Evolutionary conservation across 2,329 filamentous ascomycete species (phyloP).

Genomic region (Colletotrichum cordylinicola): DNA sequence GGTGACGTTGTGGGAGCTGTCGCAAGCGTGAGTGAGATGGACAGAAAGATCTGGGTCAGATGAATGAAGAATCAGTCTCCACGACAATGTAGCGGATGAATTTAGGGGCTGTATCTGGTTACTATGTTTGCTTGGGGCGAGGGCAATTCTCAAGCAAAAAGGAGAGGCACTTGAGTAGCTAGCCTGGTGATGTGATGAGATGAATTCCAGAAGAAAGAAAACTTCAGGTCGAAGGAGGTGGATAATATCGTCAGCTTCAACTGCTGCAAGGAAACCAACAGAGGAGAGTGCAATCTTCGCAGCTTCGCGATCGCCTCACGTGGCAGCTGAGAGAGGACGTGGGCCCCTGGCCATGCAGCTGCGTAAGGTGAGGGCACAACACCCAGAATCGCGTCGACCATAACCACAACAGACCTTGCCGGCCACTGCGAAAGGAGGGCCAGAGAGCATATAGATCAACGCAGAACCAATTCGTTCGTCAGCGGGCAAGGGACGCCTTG

Average conservation of each 20-base stretch:
- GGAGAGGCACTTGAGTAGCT: neutral
- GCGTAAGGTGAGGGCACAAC: neutral
- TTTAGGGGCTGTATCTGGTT: neutral
- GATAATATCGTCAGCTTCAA: neutral
- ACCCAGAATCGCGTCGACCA: neutral
- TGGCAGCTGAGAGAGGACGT: neutral
- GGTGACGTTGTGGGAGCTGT: neutral
- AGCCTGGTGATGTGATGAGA: neutral
- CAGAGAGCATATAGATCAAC: neutral
- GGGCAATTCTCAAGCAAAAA: neutral
- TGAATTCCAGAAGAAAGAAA: neutral
- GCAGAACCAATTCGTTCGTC: neutral
- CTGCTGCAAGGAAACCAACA: neutral
- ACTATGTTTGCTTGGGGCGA: neutral
- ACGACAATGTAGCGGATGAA: neutral
- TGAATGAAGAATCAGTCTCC: neutral
- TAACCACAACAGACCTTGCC: accelerated
- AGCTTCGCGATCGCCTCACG: neutral
- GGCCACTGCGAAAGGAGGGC: accelerated
- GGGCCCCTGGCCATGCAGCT: neutral
- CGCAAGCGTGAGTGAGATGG: neutral
- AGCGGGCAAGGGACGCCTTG: neutral
- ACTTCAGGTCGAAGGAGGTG: neutral
- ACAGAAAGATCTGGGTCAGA: neutral
- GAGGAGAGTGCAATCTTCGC: neutral